A percentile compares a stretch with the other conserved stretches of the same genome.
Evolutionary conservation across 106 monocot species (phyloP).

Genomic region (Narthecium ossifragum): DNA sequence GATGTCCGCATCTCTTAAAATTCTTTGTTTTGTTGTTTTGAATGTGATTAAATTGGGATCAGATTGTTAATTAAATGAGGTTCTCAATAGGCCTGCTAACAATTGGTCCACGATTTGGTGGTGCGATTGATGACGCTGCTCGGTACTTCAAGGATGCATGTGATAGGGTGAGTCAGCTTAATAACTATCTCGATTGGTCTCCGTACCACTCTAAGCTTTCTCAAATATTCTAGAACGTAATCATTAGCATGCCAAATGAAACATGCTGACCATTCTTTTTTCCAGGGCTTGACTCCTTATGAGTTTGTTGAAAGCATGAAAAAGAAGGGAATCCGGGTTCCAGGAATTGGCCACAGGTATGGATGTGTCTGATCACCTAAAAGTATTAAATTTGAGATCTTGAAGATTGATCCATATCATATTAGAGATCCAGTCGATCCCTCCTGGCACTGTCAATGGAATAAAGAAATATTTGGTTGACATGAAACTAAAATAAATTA

Average conservation of each 20-base stretch:
- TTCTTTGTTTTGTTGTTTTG: background rate
- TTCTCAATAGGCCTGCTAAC: slow-evolving; percentile 73
- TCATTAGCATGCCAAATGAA: no score
- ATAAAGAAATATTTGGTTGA: no score
- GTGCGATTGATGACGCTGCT: slow-evolving; percentile 99
- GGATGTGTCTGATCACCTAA: no score
- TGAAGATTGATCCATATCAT: no score
- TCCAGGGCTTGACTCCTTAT: slow-evolving; percentile 78
- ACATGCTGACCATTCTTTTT: slow-evolving; percentile 6
- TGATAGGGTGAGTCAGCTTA: slow-evolving; percentile 56
- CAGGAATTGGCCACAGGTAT: slow-evolving; percentile 98
- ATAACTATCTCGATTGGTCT: background rate
- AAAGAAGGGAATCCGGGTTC: slow-evolving; percentile 97
- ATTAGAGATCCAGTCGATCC: no score
- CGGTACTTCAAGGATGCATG: slow-evolving; percentile 95
- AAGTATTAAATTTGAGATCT: no score
- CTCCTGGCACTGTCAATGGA: no score
- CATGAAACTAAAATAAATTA: no score
- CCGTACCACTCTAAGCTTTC: no score
- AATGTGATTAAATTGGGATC: background rate
- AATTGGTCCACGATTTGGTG: slow-evolving; percentile 98
- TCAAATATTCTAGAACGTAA: no score
- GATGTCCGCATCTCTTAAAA: background rate
- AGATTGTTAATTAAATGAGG: background rate
- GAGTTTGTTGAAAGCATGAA: slow-evolving; percentile 99